phyloP scores from a whole-genome alignment of 768 basidiomycete species.

The Boletus rubroflammeus region DNA sequence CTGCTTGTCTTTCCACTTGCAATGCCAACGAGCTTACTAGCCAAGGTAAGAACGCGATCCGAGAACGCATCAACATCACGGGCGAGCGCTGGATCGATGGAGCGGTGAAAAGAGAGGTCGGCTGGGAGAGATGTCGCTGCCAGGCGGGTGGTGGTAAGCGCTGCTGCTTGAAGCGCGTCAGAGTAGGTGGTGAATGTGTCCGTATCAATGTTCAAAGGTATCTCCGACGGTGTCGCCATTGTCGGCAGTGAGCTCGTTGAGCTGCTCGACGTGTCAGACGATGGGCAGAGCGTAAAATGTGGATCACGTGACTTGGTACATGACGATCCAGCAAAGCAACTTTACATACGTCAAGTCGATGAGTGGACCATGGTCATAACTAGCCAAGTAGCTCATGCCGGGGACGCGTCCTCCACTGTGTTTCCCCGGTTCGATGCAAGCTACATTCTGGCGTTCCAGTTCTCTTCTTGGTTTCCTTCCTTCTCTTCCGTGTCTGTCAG shows the following conservation, averaged over 20 bases:
- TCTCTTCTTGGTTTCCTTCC: conserved; percentile 79
- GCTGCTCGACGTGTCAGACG: neutral
- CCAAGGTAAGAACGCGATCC: conserved; percentile 57
- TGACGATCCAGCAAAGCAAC: neutral
- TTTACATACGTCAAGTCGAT: neutral
- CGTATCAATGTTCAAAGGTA: conserved; percentile 12
- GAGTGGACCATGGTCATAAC: neutral
- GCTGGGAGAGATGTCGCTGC: conserved; percentile 57
- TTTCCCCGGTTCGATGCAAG: conserved; percentile 53
- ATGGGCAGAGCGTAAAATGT: neutral
- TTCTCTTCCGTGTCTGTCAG: conserved; percentile 64
- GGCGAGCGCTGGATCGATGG: conserved; percentile 71
- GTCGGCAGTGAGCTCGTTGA: neutral
- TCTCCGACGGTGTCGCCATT: conserved; percentile 13
- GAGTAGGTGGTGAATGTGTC: conserved; percentile 52
- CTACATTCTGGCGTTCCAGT: conserved; percentile 70
- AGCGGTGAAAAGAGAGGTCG: conserved; percentile 87
- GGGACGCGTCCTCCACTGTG: neutral
- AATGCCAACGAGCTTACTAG: conserved; percentile 59
- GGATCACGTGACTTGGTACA: conserved; percentile 7
- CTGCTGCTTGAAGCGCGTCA: conserved; percentile 52
- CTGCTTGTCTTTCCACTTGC: conserved; percentile 36
- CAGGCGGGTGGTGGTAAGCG: conserved; percentile 59
- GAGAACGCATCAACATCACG: conserved; percentile 69
- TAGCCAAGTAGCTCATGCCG: neutral